Conservation (phyloP, 257 asterid species). For the Solanum gracilifrons region DNA sequence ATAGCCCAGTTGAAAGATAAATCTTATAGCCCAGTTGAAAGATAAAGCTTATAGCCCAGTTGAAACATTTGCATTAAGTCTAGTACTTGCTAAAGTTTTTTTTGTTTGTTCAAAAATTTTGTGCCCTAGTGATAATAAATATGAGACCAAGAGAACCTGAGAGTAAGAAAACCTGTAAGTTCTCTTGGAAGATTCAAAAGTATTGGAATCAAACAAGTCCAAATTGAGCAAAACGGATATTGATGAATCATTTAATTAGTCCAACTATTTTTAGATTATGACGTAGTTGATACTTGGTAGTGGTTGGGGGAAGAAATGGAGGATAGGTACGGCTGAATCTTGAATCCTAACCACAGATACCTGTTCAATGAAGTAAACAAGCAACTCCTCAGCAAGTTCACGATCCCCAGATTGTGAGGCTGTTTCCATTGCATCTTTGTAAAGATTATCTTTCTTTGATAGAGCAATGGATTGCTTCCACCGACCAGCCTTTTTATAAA, state of each 20-base stretch:
- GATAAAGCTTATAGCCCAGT: not conserved
- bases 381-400: conserved; percentile 99
- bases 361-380: conserved; percentile 92
- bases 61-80: not conserved
- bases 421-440: conserved; percentile 99
- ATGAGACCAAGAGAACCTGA: not conserved
- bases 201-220: not conserved
- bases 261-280: not conserved
- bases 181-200: not conserved
- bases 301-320: not conserved
- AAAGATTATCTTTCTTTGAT: conserved; percentile 95
- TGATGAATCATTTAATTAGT: not conserved
- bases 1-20: not conserved
- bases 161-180: not conserved
- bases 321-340: not conserved
- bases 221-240: not conserved
- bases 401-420: conserved; percentile 99
- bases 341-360: conserved; percentile 16
- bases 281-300: not conserved
- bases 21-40: not conserved
- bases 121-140: not conserved
- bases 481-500: conserved; percentile 97
- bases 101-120: not conserved
- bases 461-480: conserved; percentile 97
- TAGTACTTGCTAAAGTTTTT: not conserved